Base-by-base conservation (phyloP, 208 protist genomes). In the Lotmaria passim region DNA sequence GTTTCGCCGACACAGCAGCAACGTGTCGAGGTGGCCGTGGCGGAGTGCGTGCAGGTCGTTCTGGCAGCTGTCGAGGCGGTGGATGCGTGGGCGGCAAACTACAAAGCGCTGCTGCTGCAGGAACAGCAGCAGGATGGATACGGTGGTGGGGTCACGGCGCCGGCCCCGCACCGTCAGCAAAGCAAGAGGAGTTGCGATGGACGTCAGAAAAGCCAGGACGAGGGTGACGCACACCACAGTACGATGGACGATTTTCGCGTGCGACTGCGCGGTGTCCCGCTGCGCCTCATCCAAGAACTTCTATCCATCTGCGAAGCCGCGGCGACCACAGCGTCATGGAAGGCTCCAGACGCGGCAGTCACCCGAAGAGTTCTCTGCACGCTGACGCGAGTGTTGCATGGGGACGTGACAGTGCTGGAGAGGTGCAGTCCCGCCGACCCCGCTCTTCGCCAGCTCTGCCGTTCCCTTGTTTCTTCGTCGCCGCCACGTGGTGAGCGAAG, bases 31-130 rank as follows among this genome's bases (percentile, higher is more conserved):
- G 28, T 73, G 24, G 73, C 67, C 10, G 14, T 64, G 53, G 30
- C 47, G 28, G 73, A 68, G 52, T 76, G 71, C 39, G 36, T 66
- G n/a, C 71, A 76, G 56, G 71, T 70, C 8, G 33, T 76, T 12
- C 10, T 53, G 36, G 58, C 60, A 2, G 73, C 47, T 10, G 30
- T 69, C 34, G 19, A 63, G 30, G 60, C 73, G 2, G 58, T 73
- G 19, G 58, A 73, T 28, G 41, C 64, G 43, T 73, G 60, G 59
- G 51, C 60, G 15, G 59, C 30, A 5, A 52, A 58, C 51, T 62
- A 51, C 31, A 26, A 6, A 28, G 30, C 24, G 28, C 57, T 56
- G 44, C 44, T 36, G 26, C 19, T 36, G 3, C 7, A 17, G 8
- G 41, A 62, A 26, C 33, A 28, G 7, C 53, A 33, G 6, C 14